A percentile compares a stretch with the other conserved stretches of the same genome.
These are phyloP conservation scores for Rhododendron williamsianum DNA, from an alignment of 148 eudicot genomes.

Conservation along the genomic window DNA sequence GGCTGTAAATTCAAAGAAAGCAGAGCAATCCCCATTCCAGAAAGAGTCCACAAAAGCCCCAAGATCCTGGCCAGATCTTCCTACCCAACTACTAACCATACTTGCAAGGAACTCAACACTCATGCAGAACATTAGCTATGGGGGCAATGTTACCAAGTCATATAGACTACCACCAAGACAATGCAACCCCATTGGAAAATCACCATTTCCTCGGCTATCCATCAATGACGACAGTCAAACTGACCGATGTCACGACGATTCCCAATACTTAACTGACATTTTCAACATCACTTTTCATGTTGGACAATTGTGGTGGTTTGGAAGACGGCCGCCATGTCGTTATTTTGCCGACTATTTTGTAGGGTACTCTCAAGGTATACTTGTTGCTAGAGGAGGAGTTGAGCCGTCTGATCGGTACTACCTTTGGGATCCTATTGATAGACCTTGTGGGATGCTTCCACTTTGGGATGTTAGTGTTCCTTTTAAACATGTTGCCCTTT, in stretches of 20 bases:
- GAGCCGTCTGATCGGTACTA: not conserved
- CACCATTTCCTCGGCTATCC: not conserved
- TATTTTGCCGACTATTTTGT: not conserved
- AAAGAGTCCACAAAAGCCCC: not conserved
- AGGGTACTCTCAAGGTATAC: slow-evolving; percentile 11
- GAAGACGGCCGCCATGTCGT: not conserved
- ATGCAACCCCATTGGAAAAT: not conserved
- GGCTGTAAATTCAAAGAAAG: not conserved
- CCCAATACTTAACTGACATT: not conserved
- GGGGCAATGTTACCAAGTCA: slow-evolving; percentile 13
- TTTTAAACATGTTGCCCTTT: slow-evolving; percentile 4
- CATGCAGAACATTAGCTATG: slow-evolving; percentile 8
- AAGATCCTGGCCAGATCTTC: slow-evolving; percentile 21
- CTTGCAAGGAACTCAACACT: slow-evolving; percentile 3
- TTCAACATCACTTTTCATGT: not conserved
- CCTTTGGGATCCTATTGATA: not conserved
- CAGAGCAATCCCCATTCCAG: not conserved
- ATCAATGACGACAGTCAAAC: not conserved
- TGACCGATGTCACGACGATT: not conserved
- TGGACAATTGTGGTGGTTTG: slow-evolving; percentile 1
- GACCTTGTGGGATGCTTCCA: not conserved
- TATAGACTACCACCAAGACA: not conserved
- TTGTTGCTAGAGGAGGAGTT: not conserved
- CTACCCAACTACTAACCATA: not conserved
- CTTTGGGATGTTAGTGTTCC: slow-evolving; percentile 6